Base-by-base conservation (phyloP, 2,329 filamentous ascomycete genomes). In the Gyromitra esculenta region DNA sequence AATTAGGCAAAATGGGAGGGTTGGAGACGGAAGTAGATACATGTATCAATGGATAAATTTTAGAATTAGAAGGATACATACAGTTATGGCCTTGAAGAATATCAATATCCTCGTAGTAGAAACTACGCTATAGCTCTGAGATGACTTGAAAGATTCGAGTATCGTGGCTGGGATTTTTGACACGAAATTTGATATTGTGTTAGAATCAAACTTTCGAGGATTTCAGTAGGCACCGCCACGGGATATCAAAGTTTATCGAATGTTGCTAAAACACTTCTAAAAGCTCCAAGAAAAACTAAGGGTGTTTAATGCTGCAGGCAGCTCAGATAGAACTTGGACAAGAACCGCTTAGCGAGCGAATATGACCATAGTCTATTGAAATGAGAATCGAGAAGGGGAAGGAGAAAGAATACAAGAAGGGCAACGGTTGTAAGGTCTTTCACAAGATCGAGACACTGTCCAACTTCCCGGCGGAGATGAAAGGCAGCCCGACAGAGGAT, bases 181-280 rank as follows among this genome's bases (percentile, higher is more conserved):
- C 25, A 37, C 50, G 21, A 31, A 54, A 21, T 21, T 54, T 57
- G 54, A 37, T 57, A 57, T 15, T 57, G 41, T 69, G 25, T 37
- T 37, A 11, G 35, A 52, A 60, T 60, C 54, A 69, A 69, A 69
- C 41, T 60, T 69, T 50, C 54, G 66, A 43, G 66, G 43, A 41
- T 60, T 37, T 67, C 39, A 59, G 52, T 11, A 13, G 39, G 39
- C 45, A 45, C 15, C 41, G 25, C 54, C 41, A 50, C 50, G 21
- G 41, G 52, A 4, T n/a, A 48, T 45, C 54, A 60, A 69, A 69
- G 54, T 18, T 60, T 60, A 69, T 60, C 15, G 56, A 39, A 15
- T 25, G 21, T 59, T 21, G 52, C 21, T 56, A 54, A 68, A 59
- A 18, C 7, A 2, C 25, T 60, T 41, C 54, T 69, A 41, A 60